Percentiles rank a stretch among this genome's conserved stretches.
phyloP scores from a whole-genome alignment of 805 yeast species.

The Sporopachydermia lactativora region DNA sequence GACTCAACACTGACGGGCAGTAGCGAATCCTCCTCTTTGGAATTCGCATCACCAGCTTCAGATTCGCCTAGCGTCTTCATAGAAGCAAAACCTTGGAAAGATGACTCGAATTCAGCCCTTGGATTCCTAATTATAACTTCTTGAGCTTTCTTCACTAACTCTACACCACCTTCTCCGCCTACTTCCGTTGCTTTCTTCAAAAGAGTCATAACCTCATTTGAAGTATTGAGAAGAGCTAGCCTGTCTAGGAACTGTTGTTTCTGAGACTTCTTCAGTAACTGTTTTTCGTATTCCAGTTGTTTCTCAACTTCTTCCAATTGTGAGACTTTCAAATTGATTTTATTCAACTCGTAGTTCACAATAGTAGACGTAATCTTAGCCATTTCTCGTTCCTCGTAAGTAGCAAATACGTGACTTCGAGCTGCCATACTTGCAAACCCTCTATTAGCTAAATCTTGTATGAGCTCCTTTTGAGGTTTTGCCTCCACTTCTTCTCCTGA shows the following conservation, averaged over 20 bases:
- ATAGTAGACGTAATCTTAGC: slow-evolving; percentile 41
- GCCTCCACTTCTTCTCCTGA: slow-evolving; percentile 6
- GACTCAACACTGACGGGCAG: slow-evolving; percentile 47
- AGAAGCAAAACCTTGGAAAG: slow-evolving; percentile 5
- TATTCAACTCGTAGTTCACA: slow-evolving; percentile 46
- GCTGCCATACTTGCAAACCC: slow-evolving; percentile 35
- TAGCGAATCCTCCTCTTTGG: slow-evolving; percentile 23
- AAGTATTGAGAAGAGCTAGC: slow-evolving; percentile 47
- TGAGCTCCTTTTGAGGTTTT: slow-evolving; percentile 7
- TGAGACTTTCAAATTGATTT: slow-evolving; percentile 47
- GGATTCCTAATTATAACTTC: slow-evolving; percentile 5
- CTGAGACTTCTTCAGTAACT: slow-evolving; percentile 43
- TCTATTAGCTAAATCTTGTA: slow-evolving; percentile 4
- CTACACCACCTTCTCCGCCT: slow-evolving; percentile 9
- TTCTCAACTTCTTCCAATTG: slow-evolving; percentile 49
- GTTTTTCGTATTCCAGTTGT: slow-evolving; percentile 51
- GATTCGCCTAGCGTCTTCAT: slow-evolving; percentile 7
- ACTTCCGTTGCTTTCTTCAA: slow-evolving; percentile 24
- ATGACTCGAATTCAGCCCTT: not conserved
- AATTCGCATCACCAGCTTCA: slow-evolving; percentile 11
- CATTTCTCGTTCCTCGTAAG: slow-evolving; percentile 70
- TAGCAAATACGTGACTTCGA: slow-evolving; percentile 65
- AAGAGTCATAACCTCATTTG: slow-evolving; percentile 35
- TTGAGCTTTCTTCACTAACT: not conserved
- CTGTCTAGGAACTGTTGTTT: slow-evolving; percentile 55